Percentiles rank a stretch among this genome's conserved stretches.
These are phyloP conservation scores for Mycena filopes DNA, from an alignment of 768 basidiomycete species.

Conservation along the genomic window DNA sequence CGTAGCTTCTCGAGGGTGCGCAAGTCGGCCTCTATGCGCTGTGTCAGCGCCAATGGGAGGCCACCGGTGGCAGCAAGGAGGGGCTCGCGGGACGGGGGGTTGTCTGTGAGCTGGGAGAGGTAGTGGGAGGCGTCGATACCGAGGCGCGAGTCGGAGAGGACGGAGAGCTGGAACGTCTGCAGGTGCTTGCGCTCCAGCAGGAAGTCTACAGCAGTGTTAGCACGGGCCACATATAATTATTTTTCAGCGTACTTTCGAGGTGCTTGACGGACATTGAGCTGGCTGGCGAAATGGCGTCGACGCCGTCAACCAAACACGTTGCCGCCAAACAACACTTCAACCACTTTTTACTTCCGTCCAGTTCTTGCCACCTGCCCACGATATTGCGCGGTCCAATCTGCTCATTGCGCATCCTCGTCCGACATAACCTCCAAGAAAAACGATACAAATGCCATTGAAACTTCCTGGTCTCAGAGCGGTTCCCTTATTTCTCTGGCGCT, in stretches of 20 bases:
- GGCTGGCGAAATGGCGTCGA: not conserved
- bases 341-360: not conserved
- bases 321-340: not conserved
- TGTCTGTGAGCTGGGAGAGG: constrained; percentile 80
- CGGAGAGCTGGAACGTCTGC: constrained; percentile 82
- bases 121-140: constrained; percentile 98
- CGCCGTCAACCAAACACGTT: constrained; percentile 13
- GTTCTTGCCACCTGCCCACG: too few species aligned
- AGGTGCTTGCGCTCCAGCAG: constrained; percentile 89
- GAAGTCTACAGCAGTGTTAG: constrained; percentile 64
- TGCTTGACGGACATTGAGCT: constrained; percentile 84
- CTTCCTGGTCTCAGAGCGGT: too few species aligned
- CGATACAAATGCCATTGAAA: too few species aligned
- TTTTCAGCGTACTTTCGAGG: constrained; percentile 71
- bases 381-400: too few species aligned
- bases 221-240: constrained; percentile 16
- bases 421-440: too few species aligned
- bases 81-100: constrained; percentile 84
- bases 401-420: too few species aligned
- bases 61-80: constrained; percentile 96
- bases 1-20: constrained; percentile 88
- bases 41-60: constrained; percentile 86
- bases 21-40: constrained; percentile 91
- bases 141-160: constrained; percentile 90
- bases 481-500: too few species aligned